Percentiles rank a stretch among this genome's conserved stretches.
phyloP scores from a whole-genome alignment of 1,284 basidiomycete species.

The Blastosporella zonata region DNA sequence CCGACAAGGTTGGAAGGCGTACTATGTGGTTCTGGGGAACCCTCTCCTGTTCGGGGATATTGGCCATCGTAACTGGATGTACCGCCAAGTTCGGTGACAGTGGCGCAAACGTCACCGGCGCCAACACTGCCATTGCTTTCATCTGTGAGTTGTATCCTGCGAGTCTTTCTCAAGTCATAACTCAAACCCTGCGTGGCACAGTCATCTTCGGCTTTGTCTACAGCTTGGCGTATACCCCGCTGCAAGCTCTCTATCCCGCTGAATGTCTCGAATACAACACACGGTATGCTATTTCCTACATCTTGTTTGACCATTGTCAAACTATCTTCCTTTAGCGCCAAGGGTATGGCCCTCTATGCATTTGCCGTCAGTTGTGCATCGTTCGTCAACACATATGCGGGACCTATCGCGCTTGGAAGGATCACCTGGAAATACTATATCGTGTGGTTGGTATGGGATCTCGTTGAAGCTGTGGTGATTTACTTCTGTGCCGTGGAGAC shows the following conservation, averaged over 20 bases:
- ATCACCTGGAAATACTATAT: slow-evolving; percentile 46
- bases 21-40: slow-evolving; percentile 48
- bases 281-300: slow-evolving; percentile 30
- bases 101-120: slow-evolving; percentile 36
- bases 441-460: slow-evolving; percentile 37
- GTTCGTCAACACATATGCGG: slow-evolving; percentile 50
- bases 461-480: slow-evolving; percentile 35
- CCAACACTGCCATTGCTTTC: slow-evolving; percentile 43
- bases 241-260: slow-evolving; percentile 55
- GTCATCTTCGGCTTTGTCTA: slow-evolving; percentile 52
- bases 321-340: slow-evolving; percentile 34
- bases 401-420: slow-evolving; percentile 45
- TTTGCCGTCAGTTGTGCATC: slow-evolving; percentile 46
- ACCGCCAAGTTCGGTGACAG: slow-evolving; percentile 38
- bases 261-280: slow-evolving; percentile 56
- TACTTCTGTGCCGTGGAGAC: slow-evolving; percentile 40
- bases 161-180: slow-evolving; percentile 24
- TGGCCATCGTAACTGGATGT: slow-evolving; percentile 40
- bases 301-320: neutral
- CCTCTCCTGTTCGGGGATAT: slow-evolving; percentile 32
- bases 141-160: slow-evolving; percentile 31
- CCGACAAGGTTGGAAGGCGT: slow-evolving; percentile 44
- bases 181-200: no score
- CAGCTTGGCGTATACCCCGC: slow-evolving; percentile 48
- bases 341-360: slow-evolving; percentile 51